Evolutionary conservation across 768 basidiomycete genomes (phyloP).

Genomic region (Epithele typhae): DNA sequence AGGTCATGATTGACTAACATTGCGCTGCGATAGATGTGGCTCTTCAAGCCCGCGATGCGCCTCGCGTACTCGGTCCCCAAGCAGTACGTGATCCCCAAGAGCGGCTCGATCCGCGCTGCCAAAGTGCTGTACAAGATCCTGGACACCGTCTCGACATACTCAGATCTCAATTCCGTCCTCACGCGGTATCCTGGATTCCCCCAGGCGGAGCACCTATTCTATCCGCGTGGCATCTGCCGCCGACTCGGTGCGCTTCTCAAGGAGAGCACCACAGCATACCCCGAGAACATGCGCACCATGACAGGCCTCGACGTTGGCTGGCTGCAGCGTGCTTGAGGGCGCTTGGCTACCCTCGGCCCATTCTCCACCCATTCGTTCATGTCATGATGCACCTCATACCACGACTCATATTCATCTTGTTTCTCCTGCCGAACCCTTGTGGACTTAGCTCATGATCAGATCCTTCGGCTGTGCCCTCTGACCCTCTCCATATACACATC

Average conservation of each 20-base stretch:
- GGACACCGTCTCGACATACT: constrained; percentile 47
- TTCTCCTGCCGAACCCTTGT: no score
- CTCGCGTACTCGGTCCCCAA: constrained; percentile 64
- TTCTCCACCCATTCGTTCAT: no score
- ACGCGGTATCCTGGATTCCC: constrained; percentile 77
- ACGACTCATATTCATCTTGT: no score
- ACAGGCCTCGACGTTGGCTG: constrained; percentile 82
- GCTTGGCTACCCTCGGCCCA: no score
- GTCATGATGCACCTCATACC: no score
- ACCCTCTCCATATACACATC: no score
- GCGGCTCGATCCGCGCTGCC: constrained; percentile 60
- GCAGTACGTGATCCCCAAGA: constrained; percentile 55
- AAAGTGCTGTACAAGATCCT: constrained; percentile 86
- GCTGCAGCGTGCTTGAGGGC: constrained; percentile 39
- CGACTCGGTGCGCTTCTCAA: constrained; percentile 64
- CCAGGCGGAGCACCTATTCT: constrained; percentile 84
- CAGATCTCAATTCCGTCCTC: constrained; percentile 58
- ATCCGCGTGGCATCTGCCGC: constrained; percentile 75
- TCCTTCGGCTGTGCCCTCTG: no score
- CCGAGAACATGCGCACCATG: constrained; percentile 71
- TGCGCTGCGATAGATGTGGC: constrained; percentile 63
- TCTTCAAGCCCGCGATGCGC: constrained; percentile 88
- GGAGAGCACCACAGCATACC: constrained; percentile 77
- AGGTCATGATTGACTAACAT: neutral
- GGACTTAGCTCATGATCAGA: no score